A percentile compares a stretch with the other conserved stretches of the same genome.
Evolutionary conservation across 495 filamentous ascomycete genomes (phyloP).

Genomic region (Glarea lozoyensis): DNA sequence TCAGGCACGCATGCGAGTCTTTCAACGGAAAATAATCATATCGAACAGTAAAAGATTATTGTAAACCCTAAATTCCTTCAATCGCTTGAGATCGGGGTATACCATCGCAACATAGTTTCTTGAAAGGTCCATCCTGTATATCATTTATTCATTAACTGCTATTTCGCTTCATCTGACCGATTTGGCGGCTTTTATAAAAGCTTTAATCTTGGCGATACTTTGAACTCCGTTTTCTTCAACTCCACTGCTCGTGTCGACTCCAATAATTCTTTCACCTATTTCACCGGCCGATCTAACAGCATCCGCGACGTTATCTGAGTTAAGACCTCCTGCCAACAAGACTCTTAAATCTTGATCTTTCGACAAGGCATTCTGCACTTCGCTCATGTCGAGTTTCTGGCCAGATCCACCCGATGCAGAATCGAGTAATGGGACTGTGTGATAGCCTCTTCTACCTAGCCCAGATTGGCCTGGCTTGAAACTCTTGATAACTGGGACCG

Average conservation of each 20-base stretch:
- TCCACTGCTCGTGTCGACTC: constrained; percentile 88
- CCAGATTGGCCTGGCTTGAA: constrained; percentile 67
- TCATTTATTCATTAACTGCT: too few relatives aligned
- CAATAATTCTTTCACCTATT: constrained; percentile 52
- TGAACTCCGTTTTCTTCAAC: constrained; percentile 82
- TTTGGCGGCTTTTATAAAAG: constrained; percentile 72
- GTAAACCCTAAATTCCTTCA: too few relatives aligned
- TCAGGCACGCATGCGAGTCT: too few relatives aligned
- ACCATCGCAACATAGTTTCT: not conserved
- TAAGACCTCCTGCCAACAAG: constrained; percentile 76
- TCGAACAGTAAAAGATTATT: too few relatives aligned
- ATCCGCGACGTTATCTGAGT: constrained; percentile 61
- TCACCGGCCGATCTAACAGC: constrained; percentile 49
- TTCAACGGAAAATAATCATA: too few relatives aligned
- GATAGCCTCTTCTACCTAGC: constrained; percentile 67
- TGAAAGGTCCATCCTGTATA: too few relatives aligned
- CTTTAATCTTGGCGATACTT: constrained; percentile 69
- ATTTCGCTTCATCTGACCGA: constrained; percentile 15
- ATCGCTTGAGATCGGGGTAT: too few relatives aligned
- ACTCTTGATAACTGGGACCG: constrained; percentile 79
- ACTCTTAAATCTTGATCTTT: constrained; percentile 53
- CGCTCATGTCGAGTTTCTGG: constrained; percentile 56
- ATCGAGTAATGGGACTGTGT: constrained; percentile 75
- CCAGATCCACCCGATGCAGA: constrained; percentile 79
- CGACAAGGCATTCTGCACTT: constrained; percentile 52